phyloP scores from a whole-genome alignment of 257 asterid species.

The Gardenia jasminoides region DNA sequence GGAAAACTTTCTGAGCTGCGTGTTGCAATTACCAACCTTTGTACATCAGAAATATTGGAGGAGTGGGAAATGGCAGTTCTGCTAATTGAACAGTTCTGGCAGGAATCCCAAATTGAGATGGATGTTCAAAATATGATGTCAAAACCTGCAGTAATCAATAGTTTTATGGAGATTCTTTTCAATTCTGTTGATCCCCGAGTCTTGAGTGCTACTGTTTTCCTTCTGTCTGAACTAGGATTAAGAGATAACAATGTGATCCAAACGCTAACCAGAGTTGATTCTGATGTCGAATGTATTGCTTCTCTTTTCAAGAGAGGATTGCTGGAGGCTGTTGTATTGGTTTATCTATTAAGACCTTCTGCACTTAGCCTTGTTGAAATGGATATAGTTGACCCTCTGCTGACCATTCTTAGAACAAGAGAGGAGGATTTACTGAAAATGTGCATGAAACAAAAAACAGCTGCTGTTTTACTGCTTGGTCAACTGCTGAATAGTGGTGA shows the following conservation, averaged over 20 bases:
- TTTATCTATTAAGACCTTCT: constrained; percentile 49
- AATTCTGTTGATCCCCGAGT: constrained; percentile 57
- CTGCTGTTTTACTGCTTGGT: constrained; percentile 52
- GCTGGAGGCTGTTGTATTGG: constrained; percentile 63
- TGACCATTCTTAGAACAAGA: constrained; percentile 30
- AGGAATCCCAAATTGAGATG: constrained; percentile 27
- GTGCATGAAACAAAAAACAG: constrained; percentile 53
- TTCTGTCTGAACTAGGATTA: constrained; percentile 60
- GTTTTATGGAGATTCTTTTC: constrained; percentile 68
- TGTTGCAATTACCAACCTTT: constrained; percentile 48
- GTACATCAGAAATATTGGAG: constrained; percentile 58
- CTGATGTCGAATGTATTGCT: constrained; percentile 65
- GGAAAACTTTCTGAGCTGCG: constrained; percentile 52
- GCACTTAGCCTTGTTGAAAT: constrained; percentile 38
- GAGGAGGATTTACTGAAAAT: constrained; percentile 31
- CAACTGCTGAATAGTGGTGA: constrained; percentile 40
- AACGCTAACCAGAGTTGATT: constrained; percentile 69
- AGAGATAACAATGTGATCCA: constrained; percentile 54
- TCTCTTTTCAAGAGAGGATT: constrained; percentile 71
- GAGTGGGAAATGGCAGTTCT: constrained; percentile 70
- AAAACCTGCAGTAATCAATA: constrained; percentile 64
- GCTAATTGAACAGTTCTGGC: constrained; percentile 51
- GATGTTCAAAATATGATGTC: constrained; percentile 47
- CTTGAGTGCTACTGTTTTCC: constrained; percentile 46
- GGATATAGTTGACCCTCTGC: constrained; percentile 51